phyloP scores from a whole-genome alignment of 1,284 basidiomycete species.

The Athelia psychrophila region DNA sequence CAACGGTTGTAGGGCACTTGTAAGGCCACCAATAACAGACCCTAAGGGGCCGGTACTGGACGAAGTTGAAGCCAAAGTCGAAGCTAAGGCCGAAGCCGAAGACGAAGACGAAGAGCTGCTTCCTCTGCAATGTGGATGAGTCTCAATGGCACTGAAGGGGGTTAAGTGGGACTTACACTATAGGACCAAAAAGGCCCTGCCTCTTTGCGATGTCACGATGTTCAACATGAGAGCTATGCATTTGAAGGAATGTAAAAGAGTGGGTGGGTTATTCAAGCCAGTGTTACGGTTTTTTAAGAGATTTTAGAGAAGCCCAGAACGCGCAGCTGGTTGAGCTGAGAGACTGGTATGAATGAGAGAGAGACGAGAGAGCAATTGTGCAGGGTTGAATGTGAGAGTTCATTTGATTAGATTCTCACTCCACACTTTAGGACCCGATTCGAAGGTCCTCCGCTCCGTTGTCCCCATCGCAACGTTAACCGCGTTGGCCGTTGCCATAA shows the following conservation, averaged over 20 bases:
- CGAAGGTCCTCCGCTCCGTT: neutral
- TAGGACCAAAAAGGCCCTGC: constrained; percentile 25
- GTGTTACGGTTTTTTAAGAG: neutral
- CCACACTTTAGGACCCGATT: neutral
- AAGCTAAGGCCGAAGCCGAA: no score
- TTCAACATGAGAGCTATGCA: constrained; percentile 14
- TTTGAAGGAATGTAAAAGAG: constrained; percentile 9
- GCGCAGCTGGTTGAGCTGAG: neutral
- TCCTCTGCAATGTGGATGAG: constrained; percentile 2
- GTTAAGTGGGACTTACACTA: constrained; percentile 16
- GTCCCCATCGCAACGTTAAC: neutral
- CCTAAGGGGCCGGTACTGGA: constrained; percentile 6
- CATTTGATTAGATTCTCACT: neutral
- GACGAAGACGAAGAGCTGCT: constrained; percentile 4
- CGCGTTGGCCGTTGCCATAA: no score
- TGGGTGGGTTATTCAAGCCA: neutral
- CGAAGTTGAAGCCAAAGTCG: neutral
- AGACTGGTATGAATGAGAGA: neutral
- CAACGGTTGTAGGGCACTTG: constrained; percentile 14
- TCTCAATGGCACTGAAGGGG: constrained; percentile 2
- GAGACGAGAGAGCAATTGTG: neutral
- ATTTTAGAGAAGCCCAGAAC: neutral
- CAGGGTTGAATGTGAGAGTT: neutral
- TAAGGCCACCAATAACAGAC: constrained; percentile 10
- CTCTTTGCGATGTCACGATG: constrained; percentile 22